Conservation (phyloP, 495 filamentous ascomycete species). For the Daldinia loculata region DNA sequence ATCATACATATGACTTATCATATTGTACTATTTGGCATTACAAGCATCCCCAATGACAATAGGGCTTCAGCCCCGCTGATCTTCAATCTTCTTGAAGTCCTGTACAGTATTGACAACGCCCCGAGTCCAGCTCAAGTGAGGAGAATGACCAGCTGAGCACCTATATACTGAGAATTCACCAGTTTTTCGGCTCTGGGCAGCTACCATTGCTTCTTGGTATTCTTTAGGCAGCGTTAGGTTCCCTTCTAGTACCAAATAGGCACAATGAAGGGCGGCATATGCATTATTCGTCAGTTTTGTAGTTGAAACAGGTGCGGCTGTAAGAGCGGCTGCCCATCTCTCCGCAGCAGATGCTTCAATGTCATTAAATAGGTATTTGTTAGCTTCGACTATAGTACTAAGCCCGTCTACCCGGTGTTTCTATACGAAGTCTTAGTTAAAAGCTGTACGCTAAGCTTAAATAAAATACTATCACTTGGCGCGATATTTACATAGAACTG, state of each 20-base stretch:
- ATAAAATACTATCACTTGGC: background rate
- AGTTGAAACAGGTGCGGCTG: too few species aligned
- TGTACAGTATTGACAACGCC: background rate
- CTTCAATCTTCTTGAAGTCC: background rate
- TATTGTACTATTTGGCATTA: background rate
- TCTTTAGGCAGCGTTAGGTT: too few species aligned
- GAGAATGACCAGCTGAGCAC: background rate
- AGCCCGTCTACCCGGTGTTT: slow-evolving; percentile 38
- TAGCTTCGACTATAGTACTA: slow-evolving; percentile 14
- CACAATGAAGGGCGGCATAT: too few species aligned
- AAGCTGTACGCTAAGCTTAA: background rate
- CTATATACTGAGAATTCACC: background rate
- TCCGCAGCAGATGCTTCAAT: background rate
- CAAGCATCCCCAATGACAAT: background rate
- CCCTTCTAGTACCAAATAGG: too few species aligned
- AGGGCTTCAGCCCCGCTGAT: background rate
- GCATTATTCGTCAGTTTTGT: too few species aligned
- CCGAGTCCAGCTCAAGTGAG: background rate
- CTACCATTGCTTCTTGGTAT: background rate
- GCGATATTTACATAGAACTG: background rate
- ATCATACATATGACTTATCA: background rate
- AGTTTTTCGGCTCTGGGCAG: background rate
- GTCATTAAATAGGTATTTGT: too few species aligned
- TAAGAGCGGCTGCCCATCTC: too few species aligned
- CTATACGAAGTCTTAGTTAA: background rate